Evolutionary conservation across 2,329 filamentous ascomycete genomes (phyloP).

Genomic region (Fusarium sp.): DNA sequence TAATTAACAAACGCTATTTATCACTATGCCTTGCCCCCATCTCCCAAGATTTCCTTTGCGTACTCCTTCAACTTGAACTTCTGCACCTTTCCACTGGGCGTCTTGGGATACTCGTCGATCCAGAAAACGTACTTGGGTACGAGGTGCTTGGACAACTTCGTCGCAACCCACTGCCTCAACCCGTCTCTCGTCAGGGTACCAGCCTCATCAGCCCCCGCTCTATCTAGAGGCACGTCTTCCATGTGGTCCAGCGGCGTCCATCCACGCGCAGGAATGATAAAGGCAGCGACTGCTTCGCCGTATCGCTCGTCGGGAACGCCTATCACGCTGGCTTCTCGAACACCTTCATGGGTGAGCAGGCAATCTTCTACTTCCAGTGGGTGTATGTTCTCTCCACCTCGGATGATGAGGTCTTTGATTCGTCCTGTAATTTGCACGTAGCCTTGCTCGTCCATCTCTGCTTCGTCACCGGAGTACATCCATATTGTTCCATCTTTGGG

Average conservation of each 20-base stretch:
- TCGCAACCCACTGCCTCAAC: slow-evolving; percentile 78
- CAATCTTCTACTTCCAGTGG: slow-evolving; percentile 93
- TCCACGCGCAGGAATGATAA: slow-evolving; percentile 69
- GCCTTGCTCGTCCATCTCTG: slow-evolving; percentile 82
- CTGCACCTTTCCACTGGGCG: slow-evolving; percentile 95
- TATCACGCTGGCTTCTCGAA: slow-evolving; percentile 84
- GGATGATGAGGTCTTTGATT: slow-evolving; percentile 96
- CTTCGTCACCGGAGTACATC: slow-evolving; percentile 96
- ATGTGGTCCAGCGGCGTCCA: slow-evolving; percentile 43
- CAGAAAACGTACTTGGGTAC: slow-evolving; percentile 93
- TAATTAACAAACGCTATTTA: not conserved
- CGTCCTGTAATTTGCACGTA: slow-evolving; percentile 90
- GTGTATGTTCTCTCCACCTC: slow-evolving; percentile 95
- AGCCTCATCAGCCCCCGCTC: slow-evolving; percentile 33
- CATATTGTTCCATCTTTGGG: slow-evolving; percentile 69
- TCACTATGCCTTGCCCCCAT: slow-evolving; percentile 11
- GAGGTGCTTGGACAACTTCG: slow-evolving; percentile 77
- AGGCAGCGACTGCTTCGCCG: slow-evolving; percentile 88
- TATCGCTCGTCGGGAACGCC: slow-evolving; percentile 85
- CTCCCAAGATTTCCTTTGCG: slow-evolving; percentile 57
- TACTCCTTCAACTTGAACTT: slow-evolving; percentile 86
- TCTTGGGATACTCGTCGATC: slow-evolving; percentile 88
- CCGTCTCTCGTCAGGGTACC: slow-evolving; percentile 64
- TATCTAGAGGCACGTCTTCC: slow-evolving; percentile 39
- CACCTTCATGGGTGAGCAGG: slow-evolving; percentile 75